Base-by-base conservation (phyloP, 192 early-diverging fungal species). In the Umbelopsis sp. region DNA sequence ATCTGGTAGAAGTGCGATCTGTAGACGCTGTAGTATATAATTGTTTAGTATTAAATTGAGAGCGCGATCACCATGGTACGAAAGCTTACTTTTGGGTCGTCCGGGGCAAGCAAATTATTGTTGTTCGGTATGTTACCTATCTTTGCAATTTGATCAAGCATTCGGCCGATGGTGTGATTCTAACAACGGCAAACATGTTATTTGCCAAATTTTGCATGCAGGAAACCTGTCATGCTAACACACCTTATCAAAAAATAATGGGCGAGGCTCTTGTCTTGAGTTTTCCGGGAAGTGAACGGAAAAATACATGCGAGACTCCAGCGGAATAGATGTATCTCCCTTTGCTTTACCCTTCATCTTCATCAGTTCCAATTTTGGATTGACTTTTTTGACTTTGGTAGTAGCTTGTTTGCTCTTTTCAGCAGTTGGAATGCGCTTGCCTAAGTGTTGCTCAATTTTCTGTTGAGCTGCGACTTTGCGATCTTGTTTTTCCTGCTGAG, bases 241-340 rank as follows among this genome's bases (percentile, higher is more conserved):
- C 74, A 78, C 77, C 68, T 74, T 78, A 66, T 78, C 71, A 50
- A 78, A 74, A 20, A 55, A 78, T 25, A 78, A 47, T 21, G 77
- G 77, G 9, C 67, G 49, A 18, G 49, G 23, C 7, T 25, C 9
- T 30, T 27, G 11, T 8, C 66, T 46, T 1, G 68, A 49, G 35
- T 70, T 52, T 49, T 46, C 13, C 50, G 72, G 72, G 47, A 78
- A 74, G 11, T 71, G 27, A 37, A 74, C 69, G 33, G 16, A 44
- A 27, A 78, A 47, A 35, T 74, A 78, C 8, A 78, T 16, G 21
- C 77, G 68, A 10, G 72, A 55, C 3, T 47, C 66, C 22, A 13
- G 16, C 11, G 77, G 77, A n/a, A 78, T 69, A 41, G 69, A 67
- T 1, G 61, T 27, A 46, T 23, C 22, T 46, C 70, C 77, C 41